Percentiles rank a stretch among this genome's conserved stretches.
Evolutionary conservation across 768 basidiomycete species (phyloP).

Genomic region (Leccinellum luteum): DNA sequence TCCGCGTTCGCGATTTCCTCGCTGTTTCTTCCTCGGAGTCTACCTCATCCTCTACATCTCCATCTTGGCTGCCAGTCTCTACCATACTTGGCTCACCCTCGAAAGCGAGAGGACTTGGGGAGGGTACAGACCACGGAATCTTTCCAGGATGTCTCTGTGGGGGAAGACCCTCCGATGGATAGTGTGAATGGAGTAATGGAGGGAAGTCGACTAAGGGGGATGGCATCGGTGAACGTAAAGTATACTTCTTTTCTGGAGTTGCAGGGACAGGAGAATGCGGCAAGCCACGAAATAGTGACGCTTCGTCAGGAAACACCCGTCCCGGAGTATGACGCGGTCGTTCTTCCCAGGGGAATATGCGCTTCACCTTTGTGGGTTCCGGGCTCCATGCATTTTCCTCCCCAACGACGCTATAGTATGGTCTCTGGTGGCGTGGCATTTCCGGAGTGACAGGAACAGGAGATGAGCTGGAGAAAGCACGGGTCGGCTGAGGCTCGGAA

Average conservation of each 20-base stretch:
- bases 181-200: slow-evolving; percentile 58
- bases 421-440: slow-evolving; percentile 62
- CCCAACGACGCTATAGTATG: slow-evolving; percentile 63
- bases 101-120: slow-evolving; percentile 34
- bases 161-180: slow-evolving; percentile 84
- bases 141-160: slow-evolving; percentile 74
- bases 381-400: slow-evolving; percentile 52
- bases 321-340: slow-evolving; percentile 62
- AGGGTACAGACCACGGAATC: slow-evolving; percentile 50
- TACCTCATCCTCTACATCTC: slow-evolving; percentile 75
- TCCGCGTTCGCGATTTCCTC: slow-evolving; percentile 35
- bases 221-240: slow-evolving; percentile 27
- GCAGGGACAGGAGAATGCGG: slow-evolving; percentile 34
- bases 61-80: slow-evolving; percentile 76
- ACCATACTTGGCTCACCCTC: slow-evolving; percentile 34
- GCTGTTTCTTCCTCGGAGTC: slow-evolving; percentile 48
- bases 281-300: slow-evolving; percentile 43
- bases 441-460: slow-evolving; percentile 63
- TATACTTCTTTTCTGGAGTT: slow-evolving; percentile 23
- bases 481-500: slow-evolving; percentile 11
- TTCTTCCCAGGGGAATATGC: slow-evolving; percentile 95
- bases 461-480: slow-evolving; percentile 59
- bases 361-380: slow-evolving; percentile 67
- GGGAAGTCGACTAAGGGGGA: slow-evolving; percentile 48
- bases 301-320: slow-evolving; percentile 71